Evolutionary conservation across 305 asterid genomes (phyloP), one percentile per base, ranked within the genome.

Genomic region (Solanum hybrid): DNA sequence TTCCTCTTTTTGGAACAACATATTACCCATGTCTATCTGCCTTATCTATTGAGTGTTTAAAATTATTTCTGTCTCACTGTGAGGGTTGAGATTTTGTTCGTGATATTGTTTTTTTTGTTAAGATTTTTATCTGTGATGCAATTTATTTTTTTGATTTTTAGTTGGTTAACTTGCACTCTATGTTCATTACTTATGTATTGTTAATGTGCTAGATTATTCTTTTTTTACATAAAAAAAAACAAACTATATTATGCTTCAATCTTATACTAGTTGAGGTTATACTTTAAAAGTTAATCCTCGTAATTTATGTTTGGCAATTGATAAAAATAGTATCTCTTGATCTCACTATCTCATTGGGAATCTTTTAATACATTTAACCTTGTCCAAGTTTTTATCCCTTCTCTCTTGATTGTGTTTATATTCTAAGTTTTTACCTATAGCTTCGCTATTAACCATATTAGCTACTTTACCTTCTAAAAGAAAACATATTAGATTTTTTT

Each of bases 1-100:
- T 79, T 94, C n/a, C 65, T 87, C 77, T 91, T 76, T 87, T 17
- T 90, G 87, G 57, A 81, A 45, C 89, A 51, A n/a, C 51, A 78
- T 15, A 51, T 80, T 72, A 57, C 41, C 36, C 37, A 41, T 82
- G 37, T 41, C 17, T 41, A 5, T 82, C 37, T 10, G 12, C 72
- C 70, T 82, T 26, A 82, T 41, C 37, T 8, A 85, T 45, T 57
- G 31, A 70, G 26, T 87, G 39, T 78, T 22, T 73, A 73, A 72
- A 87, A 13, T 14, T 36, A 38, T 72, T 70, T 39, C 27, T 57
- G 10, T 31, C 34, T 33, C 29, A 12, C 77, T 78, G 79, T 68
- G 72, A 90, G 68, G 65, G 38, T 41, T 27, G 17, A 36, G 22
- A 41, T 79, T 24, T 20, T 38, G 29, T 27, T 79, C 3, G 36